Base-by-base conservation (phyloP, 2,329 filamentous ascomycete genomes). In the Alternaria incomplexa region DNA sequence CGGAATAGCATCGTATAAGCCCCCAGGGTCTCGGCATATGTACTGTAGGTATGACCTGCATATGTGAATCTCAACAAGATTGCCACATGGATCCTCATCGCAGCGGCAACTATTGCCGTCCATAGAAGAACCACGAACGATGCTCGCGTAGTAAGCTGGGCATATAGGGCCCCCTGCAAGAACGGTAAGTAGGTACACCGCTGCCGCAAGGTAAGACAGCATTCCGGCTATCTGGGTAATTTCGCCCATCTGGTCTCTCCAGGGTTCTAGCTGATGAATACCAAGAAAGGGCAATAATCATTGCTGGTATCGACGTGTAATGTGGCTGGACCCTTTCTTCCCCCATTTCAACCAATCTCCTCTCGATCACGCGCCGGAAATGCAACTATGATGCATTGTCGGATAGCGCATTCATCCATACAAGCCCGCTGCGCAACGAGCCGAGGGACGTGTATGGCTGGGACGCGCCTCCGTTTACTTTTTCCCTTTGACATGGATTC, bases 241-340 rank as follows among this genome's bases (percentile, higher is more conserved):
- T 25, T 32, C 25, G 40, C 23, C 57, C 57, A 40, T 44, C 17
- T 36, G 15, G 23, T 22, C 30, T 6, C 22, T 25, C 25, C 25
- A 23, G 43, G 25, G 47, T 23, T 47, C 20, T 23, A 30, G 17
- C 36, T 40, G 36, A 40, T n/a, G 36, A 13, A 15, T 28, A 6
- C 22, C 43, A 23, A 50, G 36, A 13, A 15, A 13, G n/a, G 15
- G 10, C 26, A 30, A 30, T 28, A 26, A 20, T 50, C 15, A 17
- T 26, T 53, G 17, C 46, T 58, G 30, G 32, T 58, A 55, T 55
- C 25, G 36, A 62, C 10, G 28, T 47, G 55, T 58, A 60, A 52
- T 55, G 52, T 60, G 56, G 52, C 52, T 63, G 52, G 51, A 46
- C 48, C 43, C 43, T 54, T 48, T 57, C 28, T 36, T 15, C 26